These are phyloP conservation scores for Puccinia novopanici DNA, from an alignment of 1,284 basidiomycete species.

Conservation along the genomic window DNA sequence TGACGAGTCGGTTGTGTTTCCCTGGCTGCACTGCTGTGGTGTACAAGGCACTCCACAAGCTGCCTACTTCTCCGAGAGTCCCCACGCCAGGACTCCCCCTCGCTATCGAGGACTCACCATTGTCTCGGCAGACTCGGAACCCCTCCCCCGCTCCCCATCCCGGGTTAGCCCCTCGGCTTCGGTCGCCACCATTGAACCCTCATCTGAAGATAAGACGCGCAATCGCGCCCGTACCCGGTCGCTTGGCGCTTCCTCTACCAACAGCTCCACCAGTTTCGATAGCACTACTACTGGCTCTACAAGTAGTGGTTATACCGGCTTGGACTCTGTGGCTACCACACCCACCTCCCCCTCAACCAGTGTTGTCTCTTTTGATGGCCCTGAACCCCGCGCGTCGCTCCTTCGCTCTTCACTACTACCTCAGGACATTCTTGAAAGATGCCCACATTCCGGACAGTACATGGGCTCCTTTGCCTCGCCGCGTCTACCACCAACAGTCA, in stretches of 20 bases:
- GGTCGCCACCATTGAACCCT: background rate
- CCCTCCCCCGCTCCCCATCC: conserved; percentile 49
- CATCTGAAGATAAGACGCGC: background rate
- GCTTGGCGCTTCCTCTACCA: conserved; percentile 10
- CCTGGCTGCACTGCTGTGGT: conserved; percentile 39
- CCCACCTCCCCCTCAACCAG: conserved; percentile 41
- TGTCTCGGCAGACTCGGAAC: conserved; percentile 30
- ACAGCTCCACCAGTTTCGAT: background rate
- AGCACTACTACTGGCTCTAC: conserved; percentile 2
- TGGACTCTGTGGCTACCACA: conserved; percentile 25
- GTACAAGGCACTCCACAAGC: conserved; percentile 29
- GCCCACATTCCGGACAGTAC: conserved; percentile 20
- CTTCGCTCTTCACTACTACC: no score
- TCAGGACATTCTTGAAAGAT: conserved; percentile 40
- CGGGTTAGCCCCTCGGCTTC: conserved; percentile 46
- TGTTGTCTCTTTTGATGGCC: conserved; percentile 46
- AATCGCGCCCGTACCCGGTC: conserved; percentile 13
- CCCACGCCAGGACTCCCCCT: conserved; percentile 19
- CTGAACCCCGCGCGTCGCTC: conserved; percentile 49
- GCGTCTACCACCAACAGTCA: conserved; percentile 52
- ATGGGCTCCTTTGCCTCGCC: conserved; percentile 31
- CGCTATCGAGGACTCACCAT: conserved; percentile 33
- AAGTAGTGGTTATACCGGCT: conserved; percentile 13
- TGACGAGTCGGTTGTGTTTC: conserved; percentile 35
- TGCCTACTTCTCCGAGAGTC: conserved; percentile 20